Evolutionary conservation across 176 grass and related monocot genomes (phyloP).

Genomic region (Metroxylon sagu): DNA sequence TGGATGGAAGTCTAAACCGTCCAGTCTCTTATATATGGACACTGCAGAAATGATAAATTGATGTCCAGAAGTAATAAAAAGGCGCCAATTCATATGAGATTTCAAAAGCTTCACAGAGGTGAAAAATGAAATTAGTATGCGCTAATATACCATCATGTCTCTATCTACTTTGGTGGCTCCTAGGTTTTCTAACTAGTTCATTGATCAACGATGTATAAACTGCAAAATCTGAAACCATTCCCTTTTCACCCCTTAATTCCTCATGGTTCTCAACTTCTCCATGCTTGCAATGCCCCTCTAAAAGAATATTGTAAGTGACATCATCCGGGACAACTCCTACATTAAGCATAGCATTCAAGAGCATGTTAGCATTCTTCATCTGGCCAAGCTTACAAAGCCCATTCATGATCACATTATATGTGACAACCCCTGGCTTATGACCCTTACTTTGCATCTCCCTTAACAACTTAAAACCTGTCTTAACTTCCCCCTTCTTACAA

Average conservation of each 20-base stretch:
- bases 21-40: no score
- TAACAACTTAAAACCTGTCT: constrained; percentile 56
- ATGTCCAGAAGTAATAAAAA: no score
- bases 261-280: constrained; percentile 34
- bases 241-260: constrained; percentile 59
- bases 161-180: constrained; percentile 29
- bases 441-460: constrained; percentile 74
- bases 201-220: constrained; percentile 55
- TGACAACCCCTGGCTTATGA: constrained; percentile 48
- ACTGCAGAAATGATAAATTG: no score
- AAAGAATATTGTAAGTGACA: constrained; percentile 82
- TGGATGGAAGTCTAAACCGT: no score
- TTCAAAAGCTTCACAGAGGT: no score
- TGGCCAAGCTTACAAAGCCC: constrained; percentile 76
- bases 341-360: constrained; percentile 74
- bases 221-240: constrained; percentile 63
- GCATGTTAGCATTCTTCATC: constrained; percentile 73
- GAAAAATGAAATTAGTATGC: no score
- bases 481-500: constrained; percentile 55
- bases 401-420: constrained; percentile 84
- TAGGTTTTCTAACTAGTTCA: constrained; percentile 54
- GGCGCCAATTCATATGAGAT: no score
- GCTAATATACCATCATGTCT: no score
- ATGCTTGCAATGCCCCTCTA: constrained; percentile 74
- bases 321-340: constrained; percentile 60